Evolutionary conservation across 2,329 filamentous ascomycete species (phyloP).

Genomic region (Paraconiothyrium brasiliense): DNA sequence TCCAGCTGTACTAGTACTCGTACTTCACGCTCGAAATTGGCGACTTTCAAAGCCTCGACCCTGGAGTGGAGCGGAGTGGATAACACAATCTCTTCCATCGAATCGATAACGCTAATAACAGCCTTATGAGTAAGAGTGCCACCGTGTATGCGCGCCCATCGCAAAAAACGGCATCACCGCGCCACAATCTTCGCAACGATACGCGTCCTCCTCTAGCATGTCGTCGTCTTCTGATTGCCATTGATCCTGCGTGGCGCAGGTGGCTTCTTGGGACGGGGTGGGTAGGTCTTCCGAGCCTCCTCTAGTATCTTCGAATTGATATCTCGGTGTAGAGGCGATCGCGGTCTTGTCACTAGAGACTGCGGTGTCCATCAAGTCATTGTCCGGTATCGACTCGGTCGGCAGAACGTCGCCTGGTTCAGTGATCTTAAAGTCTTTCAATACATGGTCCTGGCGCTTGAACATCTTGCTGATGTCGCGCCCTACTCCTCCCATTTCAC

Average conservation of each 20-base stretch:
- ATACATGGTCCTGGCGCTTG: conserved; percentile 72
- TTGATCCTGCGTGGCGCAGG: conserved; percentile 25
- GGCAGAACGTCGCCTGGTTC: conserved; percentile 41
- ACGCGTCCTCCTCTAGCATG: conserved; percentile 41
- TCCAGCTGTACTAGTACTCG: neutral
- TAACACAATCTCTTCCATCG: neutral
- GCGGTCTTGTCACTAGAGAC: neutral
- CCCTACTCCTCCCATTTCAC: conserved; percentile 61
- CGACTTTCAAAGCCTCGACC: neutral
- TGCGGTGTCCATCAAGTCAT: neutral
- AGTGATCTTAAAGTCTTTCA: conserved; percentile 72
- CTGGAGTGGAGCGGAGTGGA: conserved; percentile 7
- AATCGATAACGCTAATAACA: neutral
- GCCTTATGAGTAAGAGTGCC: conserved; percentile 54
- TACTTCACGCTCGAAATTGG: too few relatives aligned
- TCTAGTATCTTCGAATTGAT: conserved; percentile 3
- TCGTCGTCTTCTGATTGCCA: conserved; percentile 48
- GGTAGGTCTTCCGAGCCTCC: conserved; percentile 46
- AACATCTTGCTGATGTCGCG: conserved; percentile 88
- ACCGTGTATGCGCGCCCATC: conserved; percentile 65
- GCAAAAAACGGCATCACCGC: conserved; percentile 67
- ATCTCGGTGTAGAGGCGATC: neutral
- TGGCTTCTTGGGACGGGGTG: conserved; percentile 34
- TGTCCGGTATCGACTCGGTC: conserved; percentile 15
- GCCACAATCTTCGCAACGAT: conserved; percentile 61